A percentile compares a stretch with the other conserved stretches of the same genome.
Evolutionary conservation across 805 yeast species (phyloP).

Genomic region (Suhomyces emberorum): DNA sequence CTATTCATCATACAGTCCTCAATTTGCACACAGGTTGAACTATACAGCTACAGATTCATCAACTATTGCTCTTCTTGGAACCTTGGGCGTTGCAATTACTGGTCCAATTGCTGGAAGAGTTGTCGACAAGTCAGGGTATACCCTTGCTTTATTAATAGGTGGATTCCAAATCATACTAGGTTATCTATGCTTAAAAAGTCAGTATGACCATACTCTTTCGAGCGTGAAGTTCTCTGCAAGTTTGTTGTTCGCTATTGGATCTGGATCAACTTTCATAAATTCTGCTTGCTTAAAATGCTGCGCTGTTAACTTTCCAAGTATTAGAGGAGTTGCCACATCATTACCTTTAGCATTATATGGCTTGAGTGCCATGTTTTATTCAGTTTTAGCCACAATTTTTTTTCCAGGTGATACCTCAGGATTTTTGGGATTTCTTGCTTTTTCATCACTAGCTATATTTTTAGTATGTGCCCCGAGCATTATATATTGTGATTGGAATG

Average conservation of each 20-base stretch:
- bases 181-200: constrained; percentile 52
- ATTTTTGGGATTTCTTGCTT: constrained; percentile 47
- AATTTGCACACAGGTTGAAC: constrained; percentile 54
- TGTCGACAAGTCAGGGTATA: constrained; percentile 62
- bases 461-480: constrained; percentile 48
- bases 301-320: constrained; percentile 63
- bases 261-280: constrained; percentile 65
- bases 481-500: constrained; percentile 35
- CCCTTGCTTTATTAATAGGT: constrained; percentile 50
- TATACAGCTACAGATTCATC: constrained; percentile 65
- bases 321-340: constrained; percentile 72
- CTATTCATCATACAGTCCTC: constrained; percentile 77
- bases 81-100: constrained; percentile 56
- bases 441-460: constrained; percentile 40
- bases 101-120: constrained; percentile 69
- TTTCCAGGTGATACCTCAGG: constrained; percentile 57
- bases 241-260: constrained; percentile 56
- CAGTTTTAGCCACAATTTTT: constrained; percentile 50
- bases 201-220: constrained; percentile 41
- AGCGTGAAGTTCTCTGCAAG: constrained; percentile 41
- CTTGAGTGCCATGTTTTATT: constrained; percentile 65
- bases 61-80: constrained; percentile 62
- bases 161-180: constrained; percentile 49
- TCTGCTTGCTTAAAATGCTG: constrained; percentile 70
- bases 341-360: constrained; percentile 76